Percentiles rank a stretch among this genome's conserved stretches.
These are phyloP conservation scores for Blastobotrys elegans DNA, from an alignment of 1,139 yeast genomes.

Conservation along the genomic window DNA sequence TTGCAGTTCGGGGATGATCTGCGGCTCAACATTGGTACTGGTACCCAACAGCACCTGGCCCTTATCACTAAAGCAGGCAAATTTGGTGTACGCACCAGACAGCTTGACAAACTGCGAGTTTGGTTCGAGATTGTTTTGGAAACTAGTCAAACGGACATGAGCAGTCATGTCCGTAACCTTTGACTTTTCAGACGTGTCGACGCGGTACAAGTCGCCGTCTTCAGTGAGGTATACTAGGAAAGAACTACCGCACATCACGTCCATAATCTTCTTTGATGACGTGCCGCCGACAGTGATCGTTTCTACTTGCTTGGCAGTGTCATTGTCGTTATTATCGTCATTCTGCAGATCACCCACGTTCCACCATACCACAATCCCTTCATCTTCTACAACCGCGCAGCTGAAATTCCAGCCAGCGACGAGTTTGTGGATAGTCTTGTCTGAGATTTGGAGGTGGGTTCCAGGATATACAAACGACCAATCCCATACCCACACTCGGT, in stretches of 20 bases:
- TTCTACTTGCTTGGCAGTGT: background rate
- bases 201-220: conserved; percentile 44
- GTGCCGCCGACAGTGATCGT: conserved; percentile 32
- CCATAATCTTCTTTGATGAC: conserved; percentile 35
- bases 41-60: conserved; percentile 48
- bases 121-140: conserved; percentile 11
- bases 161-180: conserved; percentile 5
- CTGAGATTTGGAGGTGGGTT: conserved; percentile 39
- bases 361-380: conserved; percentile 62
- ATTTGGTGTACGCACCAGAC: conserved; percentile 46
- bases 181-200: conserved; percentile 24
- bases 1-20: conserved; percentile 44
- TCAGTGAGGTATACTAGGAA: conserved; percentile 47
- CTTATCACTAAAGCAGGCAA: conserved; percentile 51
- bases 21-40: conserved; percentile 25
- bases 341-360: conserved; percentile 33
- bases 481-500: conserved; percentile 63
- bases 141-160: conserved; percentile 11
- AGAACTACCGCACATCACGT: conserved; percentile 53
- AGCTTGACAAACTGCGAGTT: conserved; percentile 33
- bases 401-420: conserved; percentile 69
- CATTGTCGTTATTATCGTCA: conserved; percentile 2
- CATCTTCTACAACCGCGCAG: conserved; percentile 45
- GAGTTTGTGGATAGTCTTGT: conserved; percentile 36
- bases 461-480: conserved; percentile 37